Evolutionary conservation across 164 flowering plant genomes (phyloP).

Genomic region (Aristolochia fimbriata): DNA sequence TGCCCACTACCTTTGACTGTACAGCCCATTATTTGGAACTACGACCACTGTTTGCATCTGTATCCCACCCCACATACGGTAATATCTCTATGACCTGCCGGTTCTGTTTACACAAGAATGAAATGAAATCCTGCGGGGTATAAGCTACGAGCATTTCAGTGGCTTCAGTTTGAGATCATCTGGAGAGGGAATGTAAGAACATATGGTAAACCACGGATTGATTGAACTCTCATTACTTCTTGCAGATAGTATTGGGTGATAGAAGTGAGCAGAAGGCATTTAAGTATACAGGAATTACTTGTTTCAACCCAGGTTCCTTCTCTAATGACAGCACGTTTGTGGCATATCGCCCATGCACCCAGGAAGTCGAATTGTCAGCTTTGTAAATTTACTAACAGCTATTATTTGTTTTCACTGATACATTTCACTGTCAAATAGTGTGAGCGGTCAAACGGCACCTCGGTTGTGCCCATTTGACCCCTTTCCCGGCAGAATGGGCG

Average conservation of each 20-base stretch:
- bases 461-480: too few species aligned
- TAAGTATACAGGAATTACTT: conserved; percentile 70
- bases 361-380: conserved; percentile 69
- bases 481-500: too few species aligned
- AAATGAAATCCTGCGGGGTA: too few species aligned
- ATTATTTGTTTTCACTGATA: too few species aligned
- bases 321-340: conserved; percentile 72
- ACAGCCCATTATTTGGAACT: conserved; percentile 93
- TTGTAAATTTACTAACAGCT: too few species aligned
- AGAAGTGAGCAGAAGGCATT: conserved; percentile 84
- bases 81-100: conserved; percentile 3
- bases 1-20: conserved; percentile 91
- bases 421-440: too few species aligned
- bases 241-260: conserved; percentile 90
- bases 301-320: conserved; percentile 95
- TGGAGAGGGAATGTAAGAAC: too few species aligned
- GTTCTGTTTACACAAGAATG: neutral
- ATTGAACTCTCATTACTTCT: neutral
- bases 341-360: conserved; percentile 81
- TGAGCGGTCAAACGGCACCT: too few species aligned
- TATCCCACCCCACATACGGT: conserved; percentile 97
- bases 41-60: conserved; percentile 75
- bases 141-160: too few species aligned
- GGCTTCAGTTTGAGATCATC: too few species aligned
- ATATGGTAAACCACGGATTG: neutral